Conservation (phyloP, 352 stramenopile genomes). For the Aphanomyces stellatus region DNA sequence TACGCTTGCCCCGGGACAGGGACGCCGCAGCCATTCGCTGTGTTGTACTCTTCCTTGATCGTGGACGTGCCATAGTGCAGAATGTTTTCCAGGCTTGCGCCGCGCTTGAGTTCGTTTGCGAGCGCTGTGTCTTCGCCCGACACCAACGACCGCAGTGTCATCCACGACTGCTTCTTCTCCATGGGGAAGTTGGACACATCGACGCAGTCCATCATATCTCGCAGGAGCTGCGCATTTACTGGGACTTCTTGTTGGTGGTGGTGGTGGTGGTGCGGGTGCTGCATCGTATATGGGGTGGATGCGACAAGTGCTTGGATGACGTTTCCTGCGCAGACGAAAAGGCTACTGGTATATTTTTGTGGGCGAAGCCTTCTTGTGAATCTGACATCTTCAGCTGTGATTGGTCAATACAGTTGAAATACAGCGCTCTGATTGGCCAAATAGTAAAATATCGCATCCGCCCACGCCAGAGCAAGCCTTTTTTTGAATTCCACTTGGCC, state of each 20-base stretch:
- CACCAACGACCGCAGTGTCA: slow-evolving; percentile 32
- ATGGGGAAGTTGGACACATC: slow-evolving; percentile 79
- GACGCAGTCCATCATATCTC: slow-evolving; percentile 83
- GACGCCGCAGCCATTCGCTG: slow-evolving; percentile 26
- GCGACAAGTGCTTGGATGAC: slow-evolving; percentile 31
- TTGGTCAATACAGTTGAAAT: not conserved
- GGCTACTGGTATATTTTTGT: not conserved
- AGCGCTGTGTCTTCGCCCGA: slow-evolving; percentile 25
- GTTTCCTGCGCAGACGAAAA: slow-evolving; percentile 8
- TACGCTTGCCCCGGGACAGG: slow-evolving; percentile 45
- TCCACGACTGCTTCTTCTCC: slow-evolving; percentile 65
- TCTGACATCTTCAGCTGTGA: not conserved
- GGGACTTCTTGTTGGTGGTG: not conserved
- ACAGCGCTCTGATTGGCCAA: not conserved
- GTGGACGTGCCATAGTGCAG: slow-evolving; percentile 45
- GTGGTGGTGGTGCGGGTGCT: slow-evolving; percentile 48
- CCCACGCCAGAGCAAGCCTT: not conserved
- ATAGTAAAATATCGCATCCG: not conserved
- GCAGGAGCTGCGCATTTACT: slow-evolving; percentile 56
- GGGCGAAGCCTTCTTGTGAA: not conserved
- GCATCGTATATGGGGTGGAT: slow-evolving; percentile 40
- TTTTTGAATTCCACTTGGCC: not conserved
- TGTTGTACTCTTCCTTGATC: slow-evolving; percentile 61
- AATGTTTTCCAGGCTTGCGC: slow-evolving; percentile 26
- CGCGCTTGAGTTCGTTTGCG: slow-evolving; percentile 28